Evolutionary conservation across 2,329 filamentous ascomycete genomes (phyloP).

Genomic region (Penicillium sp.): DNA sequence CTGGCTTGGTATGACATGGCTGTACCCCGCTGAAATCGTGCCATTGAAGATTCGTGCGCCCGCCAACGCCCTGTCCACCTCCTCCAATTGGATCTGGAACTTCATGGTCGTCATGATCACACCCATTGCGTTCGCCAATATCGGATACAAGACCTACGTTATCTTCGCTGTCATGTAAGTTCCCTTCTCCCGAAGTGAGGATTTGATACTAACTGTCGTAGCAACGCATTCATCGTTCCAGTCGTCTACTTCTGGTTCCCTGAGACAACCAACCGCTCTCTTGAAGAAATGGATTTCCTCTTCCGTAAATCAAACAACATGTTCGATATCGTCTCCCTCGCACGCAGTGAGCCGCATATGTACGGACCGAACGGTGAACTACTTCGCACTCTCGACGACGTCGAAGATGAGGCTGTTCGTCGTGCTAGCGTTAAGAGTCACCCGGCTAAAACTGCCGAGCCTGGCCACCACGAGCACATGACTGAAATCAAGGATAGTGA

Average conservation of each 20-base stretch:
- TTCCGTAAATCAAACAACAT: conserved; percentile 56
- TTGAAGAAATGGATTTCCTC: conserved; percentile 70
- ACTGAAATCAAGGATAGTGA: conserved; percentile 18
- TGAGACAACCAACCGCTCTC: conserved; percentile 58
- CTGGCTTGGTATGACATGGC: conserved; percentile 64
- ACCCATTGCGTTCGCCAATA: conserved; percentile 58
- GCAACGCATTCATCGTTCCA: conserved; percentile 56
- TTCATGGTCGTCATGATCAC: conserved; percentile 69
- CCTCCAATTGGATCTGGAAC: conserved; percentile 61
- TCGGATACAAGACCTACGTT: conserved; percentile 57
- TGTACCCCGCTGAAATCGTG: conserved; percentile 51
- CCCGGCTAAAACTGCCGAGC: conserved; percentile 5
- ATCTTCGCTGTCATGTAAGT: conserved; percentile 56
- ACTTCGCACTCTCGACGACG: conserved; percentile 52
- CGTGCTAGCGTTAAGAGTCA: conserved; percentile 31
- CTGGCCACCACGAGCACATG: conserved; percentile 13
- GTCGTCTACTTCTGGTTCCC: conserved; percentile 63
- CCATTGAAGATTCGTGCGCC: conserved; percentile 60
- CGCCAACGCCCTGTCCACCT: conserved; percentile 64
- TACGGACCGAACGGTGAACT: conserved; percentile 60
- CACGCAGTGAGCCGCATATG: conserved; percentile 53
- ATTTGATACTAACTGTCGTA: conserved; percentile 11
- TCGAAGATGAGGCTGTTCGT: conserved; percentile 42
- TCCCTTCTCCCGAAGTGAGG: neutral
- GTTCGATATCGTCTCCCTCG: conserved; percentile 52